These are phyloP conservation scores for Saururus chinensis DNA, from an alignment of 164 flowering plant species.

Conservation along the genomic window DNA sequence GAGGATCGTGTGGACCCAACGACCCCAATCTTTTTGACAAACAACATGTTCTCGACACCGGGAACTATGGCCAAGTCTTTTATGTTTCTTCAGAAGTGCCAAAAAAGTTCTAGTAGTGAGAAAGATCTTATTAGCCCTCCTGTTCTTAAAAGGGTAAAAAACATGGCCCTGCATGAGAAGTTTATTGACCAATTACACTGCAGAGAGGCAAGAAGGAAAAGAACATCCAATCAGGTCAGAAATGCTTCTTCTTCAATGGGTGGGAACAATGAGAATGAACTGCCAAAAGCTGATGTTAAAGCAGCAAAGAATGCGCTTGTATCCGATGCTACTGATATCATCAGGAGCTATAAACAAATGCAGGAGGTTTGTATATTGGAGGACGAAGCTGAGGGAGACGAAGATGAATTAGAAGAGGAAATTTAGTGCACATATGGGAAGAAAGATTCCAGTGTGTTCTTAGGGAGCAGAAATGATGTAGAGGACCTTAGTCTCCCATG, in stretches of 20 bases:
- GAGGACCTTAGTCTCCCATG: too few species aligned
- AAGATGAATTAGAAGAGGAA: slow-evolving; percentile 24
- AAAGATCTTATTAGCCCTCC: slow-evolving; percentile 51
- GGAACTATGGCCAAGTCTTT: slow-evolving; percentile 10
- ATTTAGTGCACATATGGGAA: too few species aligned
- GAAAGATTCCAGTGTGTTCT: background rate
- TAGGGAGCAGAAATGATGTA: background rate
- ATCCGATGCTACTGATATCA: slow-evolving; percentile 7
- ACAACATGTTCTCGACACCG: slow-evolving; percentile 31
- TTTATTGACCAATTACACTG: slow-evolving; percentile 63
- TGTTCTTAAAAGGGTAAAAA: slow-evolving; percentile 69
- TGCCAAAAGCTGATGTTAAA: slow-evolving; percentile 13
- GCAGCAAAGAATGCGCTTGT: slow-evolving; percentile 11
- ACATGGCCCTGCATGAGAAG: slow-evolving; percentile 74
- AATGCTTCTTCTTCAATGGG: slow-evolving; percentile 11
- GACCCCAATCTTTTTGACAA: slow-evolving; percentile 10
- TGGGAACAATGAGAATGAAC: slow-evolving; percentile 7
- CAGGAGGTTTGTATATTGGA: slow-evolving; percentile 15
- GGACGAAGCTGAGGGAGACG: slow-evolving; percentile 26
- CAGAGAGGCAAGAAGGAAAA: slow-evolving; percentile 62
- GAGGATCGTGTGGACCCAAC: slow-evolving; percentile 43
- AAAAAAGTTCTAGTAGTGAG: slow-evolving; percentile 9
- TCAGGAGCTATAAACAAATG: slow-evolving; percentile 10
- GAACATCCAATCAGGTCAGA: slow-evolving; percentile 12
- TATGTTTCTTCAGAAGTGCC: slow-evolving; percentile 18